Percentiles rank a stretch among this genome's conserved stretches.
These are phyloP conservation scores for Blastobotrys petasosporus DNA, from an alignment of 1,139 yeast genomes.

Conservation along the genomic window DNA sequence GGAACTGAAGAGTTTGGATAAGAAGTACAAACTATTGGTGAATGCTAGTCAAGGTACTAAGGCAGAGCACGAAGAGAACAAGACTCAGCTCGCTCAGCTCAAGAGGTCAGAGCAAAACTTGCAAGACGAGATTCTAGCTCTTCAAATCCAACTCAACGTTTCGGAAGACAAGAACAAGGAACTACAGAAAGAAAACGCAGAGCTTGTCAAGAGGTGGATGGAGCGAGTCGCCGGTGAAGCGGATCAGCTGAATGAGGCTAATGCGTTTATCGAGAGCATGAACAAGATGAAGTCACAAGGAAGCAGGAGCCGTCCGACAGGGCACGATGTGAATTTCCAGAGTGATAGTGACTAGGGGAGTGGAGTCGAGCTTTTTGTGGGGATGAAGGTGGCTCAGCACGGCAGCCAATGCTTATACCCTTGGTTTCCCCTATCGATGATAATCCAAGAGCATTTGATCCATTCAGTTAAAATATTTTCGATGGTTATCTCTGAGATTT, in stretches of 20 bases:
- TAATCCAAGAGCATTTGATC: too few species aligned
- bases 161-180: constrained; percentile 41
- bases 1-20: constrained; percentile 9
- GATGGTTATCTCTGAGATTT: too few species aligned
- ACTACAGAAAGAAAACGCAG: constrained; percentile 46
- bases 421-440: too few species aligned
- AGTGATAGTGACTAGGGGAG: constrained; percentile 1
- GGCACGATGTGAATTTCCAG: constrained; percentile 4
- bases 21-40: constrained; percentile 10
- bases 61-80: neutral
- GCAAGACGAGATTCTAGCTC: constrained; percentile 65
- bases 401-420: too few species aligned
- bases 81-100: constrained; percentile 10
- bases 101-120: constrained; percentile 40
- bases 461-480: too few species aligned
- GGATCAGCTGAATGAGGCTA: constrained; percentile 52
- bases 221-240: constrained; percentile 53
- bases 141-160: constrained; percentile 65
- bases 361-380: too few species aligned
- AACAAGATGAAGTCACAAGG: constrained; percentile 3
- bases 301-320: neutral
- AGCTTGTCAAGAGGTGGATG: constrained; percentile 56
- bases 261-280: constrained; percentile 33
- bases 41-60: constrained; percentile 8
- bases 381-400: too few species aligned